These are phyloP conservation scores for Melocanna baccifera DNA, from an alignment of 176 grass and related monocot species.

Conservation along the genomic window DNA sequence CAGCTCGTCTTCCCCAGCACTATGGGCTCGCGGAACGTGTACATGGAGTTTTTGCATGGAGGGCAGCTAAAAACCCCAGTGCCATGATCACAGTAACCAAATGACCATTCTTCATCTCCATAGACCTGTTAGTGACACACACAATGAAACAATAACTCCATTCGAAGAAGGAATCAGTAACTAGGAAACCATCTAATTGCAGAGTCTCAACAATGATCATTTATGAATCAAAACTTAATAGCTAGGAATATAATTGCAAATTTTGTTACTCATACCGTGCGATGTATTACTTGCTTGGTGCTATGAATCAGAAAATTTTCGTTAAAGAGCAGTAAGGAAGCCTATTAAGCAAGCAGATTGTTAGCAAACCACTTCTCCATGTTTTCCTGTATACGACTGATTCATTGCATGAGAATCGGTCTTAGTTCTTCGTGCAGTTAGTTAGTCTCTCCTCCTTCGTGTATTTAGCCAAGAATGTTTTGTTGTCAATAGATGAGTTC, in stretches of 20 bases:
- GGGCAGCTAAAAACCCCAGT: conserved; percentile 58
- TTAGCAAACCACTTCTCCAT: too few relatives aligned
- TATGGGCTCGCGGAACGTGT: conserved; percentile 52
- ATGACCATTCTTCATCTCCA: conserved; percentile 64
- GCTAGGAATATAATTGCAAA: background rate
- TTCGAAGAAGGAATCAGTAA: background rate
- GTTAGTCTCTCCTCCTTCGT: too few relatives aligned
- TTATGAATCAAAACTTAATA: background rate
- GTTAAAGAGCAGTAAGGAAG: background rate
- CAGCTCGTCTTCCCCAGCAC: conserved; percentile 53
- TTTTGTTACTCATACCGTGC: background rate
- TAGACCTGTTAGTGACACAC: conserved; percentile 34
- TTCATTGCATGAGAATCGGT: too few relatives aligned
- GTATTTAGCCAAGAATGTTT: too few relatives aligned
- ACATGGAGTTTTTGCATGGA: conserved; percentile 54
- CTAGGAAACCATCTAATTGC: background rate
- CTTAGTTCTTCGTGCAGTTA: too few relatives aligned
- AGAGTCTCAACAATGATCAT: background rate
- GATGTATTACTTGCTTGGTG: background rate
- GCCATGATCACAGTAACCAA: conserved; percentile 54
- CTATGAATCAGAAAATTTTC: background rate
- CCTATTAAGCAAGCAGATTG: background rate
- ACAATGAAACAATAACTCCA: background rate
- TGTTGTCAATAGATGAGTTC: too few relatives aligned
- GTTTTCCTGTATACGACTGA: too few relatives aligned